phyloP scores from a whole-genome alignment of 441 rosid species.

The Syzygium malaccense region DNA sequence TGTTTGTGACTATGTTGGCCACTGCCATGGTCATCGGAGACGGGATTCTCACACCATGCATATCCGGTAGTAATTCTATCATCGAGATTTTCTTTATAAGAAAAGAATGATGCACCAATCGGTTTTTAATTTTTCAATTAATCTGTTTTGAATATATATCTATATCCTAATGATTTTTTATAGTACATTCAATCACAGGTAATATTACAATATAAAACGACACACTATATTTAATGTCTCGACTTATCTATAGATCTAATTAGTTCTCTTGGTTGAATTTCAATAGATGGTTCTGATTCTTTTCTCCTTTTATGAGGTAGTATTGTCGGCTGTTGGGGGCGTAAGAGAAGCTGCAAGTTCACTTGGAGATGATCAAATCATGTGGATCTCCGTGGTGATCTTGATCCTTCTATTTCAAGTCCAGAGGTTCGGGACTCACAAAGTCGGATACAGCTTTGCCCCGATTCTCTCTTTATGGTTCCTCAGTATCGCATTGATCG shows the following conservation, averaged over 20 bases:
- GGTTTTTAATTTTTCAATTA: neutral
- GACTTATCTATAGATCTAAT: neutral
- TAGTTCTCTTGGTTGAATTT: neutral
- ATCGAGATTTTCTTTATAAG: neutral
- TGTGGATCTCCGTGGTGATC: constrained; percentile 10
- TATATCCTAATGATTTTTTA: neutral
- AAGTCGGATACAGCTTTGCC: constrained; percentile 27
- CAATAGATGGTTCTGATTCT: neutral
- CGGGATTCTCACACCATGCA: constrained; percentile 30
- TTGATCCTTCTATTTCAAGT: constrained; percentile 20
- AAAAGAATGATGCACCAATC: neutral
- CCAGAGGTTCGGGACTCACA: constrained; percentile 26
- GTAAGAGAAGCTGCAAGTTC: constrained; percentile 16
- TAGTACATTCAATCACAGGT: neutral
- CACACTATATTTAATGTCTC: neutral
- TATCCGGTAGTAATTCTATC: constrained; percentile 17
- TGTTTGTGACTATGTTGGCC: constrained; percentile 22
- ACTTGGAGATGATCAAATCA: neutral
- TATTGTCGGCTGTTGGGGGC: constrained; percentile 30
- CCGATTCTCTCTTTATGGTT: constrained; percentile 10
- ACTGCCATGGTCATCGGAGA: constrained; percentile 39
- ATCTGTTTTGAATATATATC: neutral
- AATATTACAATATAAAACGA: neutral
- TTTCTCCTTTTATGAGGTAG: constrained; percentile 8
- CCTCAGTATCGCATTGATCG: neutral